Evolutionary conservation across 495 filamentous ascomycete species (phyloP).

Genomic region (Hypoxylon lenormandii): DNA sequence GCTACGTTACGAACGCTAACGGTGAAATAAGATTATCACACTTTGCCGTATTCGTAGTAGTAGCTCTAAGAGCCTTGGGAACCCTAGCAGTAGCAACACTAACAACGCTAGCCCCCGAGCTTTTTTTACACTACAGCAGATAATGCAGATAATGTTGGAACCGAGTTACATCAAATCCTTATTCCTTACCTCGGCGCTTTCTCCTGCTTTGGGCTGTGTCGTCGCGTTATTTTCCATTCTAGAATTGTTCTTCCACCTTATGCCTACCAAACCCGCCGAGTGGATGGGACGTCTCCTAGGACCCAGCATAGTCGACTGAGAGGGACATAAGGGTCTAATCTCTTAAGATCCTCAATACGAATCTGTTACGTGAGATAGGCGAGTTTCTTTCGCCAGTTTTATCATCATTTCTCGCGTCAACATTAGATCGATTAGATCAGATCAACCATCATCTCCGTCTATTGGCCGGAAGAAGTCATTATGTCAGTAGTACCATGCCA

Average conservation of each 20-base stretch:
- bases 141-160: background rate
- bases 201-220: conserved; percentile 16
- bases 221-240: conserved; percentile 25
- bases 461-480: background rate
- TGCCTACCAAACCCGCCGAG: conserved; percentile 1
- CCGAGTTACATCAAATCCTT: background rate
- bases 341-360: conserved; percentile 19
- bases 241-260: conserved; percentile 29
- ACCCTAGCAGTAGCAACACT: no score
- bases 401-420: conserved; percentile 17
- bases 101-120: no score
- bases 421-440: conserved; percentile 4
- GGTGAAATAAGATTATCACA: background rate
- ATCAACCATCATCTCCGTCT: background rate
- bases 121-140: background rate
- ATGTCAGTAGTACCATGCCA: conserved; percentile 3
- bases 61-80: background rate
- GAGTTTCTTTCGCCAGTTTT: conserved; percentile 12
- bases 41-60: background rate
- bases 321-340: conserved; percentile 32
- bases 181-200: conserved; percentile 21
- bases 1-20: conserved; percentile 6
- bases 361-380: conserved; percentile 28
- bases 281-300: background rate
- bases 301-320: no score